These are phyloP conservation scores for Aspergillus spinulosporus DNA, from an alignment of 2,329 filamentous ascomycete species.

Conservation along the genomic window DNA sequence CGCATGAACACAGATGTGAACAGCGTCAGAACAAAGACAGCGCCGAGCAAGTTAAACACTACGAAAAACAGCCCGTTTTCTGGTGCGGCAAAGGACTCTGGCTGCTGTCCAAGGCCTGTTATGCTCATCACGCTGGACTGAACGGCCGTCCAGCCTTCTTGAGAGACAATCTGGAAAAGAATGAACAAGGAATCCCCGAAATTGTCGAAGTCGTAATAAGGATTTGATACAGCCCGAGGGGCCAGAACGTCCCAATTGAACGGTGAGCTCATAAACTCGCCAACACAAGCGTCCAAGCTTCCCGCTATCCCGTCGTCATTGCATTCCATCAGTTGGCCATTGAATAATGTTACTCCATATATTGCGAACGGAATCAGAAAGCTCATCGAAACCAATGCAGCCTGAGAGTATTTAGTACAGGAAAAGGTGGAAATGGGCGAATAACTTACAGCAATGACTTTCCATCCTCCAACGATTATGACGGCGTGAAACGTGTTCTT, in stretches of 20 bases:
- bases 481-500: slow-evolving; percentile 96
- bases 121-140: slow-evolving; percentile 82
- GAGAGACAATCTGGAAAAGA: slow-evolving; percentile 96
- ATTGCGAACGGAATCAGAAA: slow-evolving; percentile 95
- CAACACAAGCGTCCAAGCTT: slow-evolving; percentile 69
- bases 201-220: slow-evolving; percentile 89
- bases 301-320: slow-evolving; percentile 68
- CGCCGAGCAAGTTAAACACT: slow-evolving; percentile 91
- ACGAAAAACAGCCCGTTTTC: slow-evolving; percentile 94
- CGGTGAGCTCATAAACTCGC: slow-evolving; percentile 75
- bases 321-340: slow-evolving; percentile 74
- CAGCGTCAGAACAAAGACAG: slow-evolving; percentile 92
- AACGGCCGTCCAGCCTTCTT: slow-evolving; percentile 97
- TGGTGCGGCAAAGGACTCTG: slow-evolving; percentile 65
- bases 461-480: slow-evolving; percentile 91
- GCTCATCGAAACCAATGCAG: slow-evolving; percentile 90
- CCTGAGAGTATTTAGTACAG: slow-evolving; percentile 40
- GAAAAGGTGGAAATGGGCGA: background rate
- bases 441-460: slow-evolving; percentile 73
- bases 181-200: slow-evolving; percentile 94
- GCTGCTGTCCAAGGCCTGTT: slow-evolving; percentile 73
- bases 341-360: slow-evolving; percentile 91
- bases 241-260: slow-evolving; percentile 84
- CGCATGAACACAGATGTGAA: slow-evolving; percentile 99
- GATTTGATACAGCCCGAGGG: slow-evolving; percentile 77